A percentile compares a stretch with the other conserved stretches of the same genome.
phyloP scores from a whole-genome alignment of 176 grass and related monocot species.

The Poa pratensis region DNA sequence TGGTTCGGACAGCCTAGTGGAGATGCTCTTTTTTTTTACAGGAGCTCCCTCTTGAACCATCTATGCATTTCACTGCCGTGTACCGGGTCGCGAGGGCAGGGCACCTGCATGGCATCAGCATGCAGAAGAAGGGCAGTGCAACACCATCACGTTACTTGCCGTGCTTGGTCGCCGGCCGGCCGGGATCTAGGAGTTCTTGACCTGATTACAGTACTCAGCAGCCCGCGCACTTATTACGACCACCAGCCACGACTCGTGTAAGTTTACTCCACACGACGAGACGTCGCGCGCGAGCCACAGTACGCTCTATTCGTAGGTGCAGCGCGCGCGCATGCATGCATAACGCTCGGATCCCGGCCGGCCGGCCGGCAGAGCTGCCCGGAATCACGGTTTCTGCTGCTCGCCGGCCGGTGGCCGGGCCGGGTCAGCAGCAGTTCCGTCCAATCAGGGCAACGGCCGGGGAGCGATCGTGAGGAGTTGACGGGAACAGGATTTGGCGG shows the following conservation, averaged over 20 bases:
- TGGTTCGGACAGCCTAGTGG: too few relatives aligned
- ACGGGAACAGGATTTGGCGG: slow-evolving; percentile 22
- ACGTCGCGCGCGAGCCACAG: background rate
- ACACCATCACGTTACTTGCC: background rate
- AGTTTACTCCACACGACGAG: slow-evolving; percentile 15
- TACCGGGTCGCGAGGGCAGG: background rate
- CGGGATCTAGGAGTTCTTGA: slow-evolving; percentile 1
- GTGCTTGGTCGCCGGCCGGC: background rate
- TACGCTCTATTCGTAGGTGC: background rate
- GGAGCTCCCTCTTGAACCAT: too few relatives aligned
- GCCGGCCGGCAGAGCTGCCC: slow-evolving; percentile 7
- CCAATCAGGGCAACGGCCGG: background rate
- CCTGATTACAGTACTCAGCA: slow-evolving; percentile 8
- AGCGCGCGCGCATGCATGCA: background rate
- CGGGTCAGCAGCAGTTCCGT: background rate
- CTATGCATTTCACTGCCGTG: too few relatives aligned
- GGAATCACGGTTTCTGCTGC: slow-evolving; percentile 25
- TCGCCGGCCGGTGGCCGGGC: background rate
- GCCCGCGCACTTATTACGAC: background rate
- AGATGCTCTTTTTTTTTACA: too few relatives aligned
- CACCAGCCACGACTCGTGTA: slow-evolving; percentile 28
- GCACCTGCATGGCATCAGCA: background rate
- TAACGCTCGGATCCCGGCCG: background rate
- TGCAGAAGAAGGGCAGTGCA: background rate
- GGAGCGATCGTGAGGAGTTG: slow-evolving; percentile 30